Percentiles rank a stretch among this genome's conserved stretches.
phyloP scores from a whole-genome alignment of 2,329 filamentous ascomycete genomes.

The Ramularia endophylla region DNA sequence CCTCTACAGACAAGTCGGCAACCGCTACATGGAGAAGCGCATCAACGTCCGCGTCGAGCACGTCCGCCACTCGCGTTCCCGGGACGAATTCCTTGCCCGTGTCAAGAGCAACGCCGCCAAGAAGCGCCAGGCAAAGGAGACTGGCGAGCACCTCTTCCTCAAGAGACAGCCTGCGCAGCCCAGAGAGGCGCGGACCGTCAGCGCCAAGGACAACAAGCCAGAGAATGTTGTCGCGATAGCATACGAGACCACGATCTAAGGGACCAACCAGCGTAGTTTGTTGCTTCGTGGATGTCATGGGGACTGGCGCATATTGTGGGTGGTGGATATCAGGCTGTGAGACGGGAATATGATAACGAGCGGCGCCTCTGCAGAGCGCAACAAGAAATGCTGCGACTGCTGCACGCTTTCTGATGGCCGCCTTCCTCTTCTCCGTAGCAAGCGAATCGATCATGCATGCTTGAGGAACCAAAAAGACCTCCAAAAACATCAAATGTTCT shows the following conservation, averaged over 20 bases:
- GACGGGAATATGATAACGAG: background rate
- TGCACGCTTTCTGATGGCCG: conserved; percentile 8
- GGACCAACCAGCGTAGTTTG: conserved; percentile 12
- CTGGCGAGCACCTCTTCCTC: conserved; percentile 80
- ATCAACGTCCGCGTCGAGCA: conserved; percentile 99
- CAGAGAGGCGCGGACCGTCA: conserved; percentile 73
- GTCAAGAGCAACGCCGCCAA: conserved; percentile 94
- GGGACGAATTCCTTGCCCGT: conserved; percentile 92
- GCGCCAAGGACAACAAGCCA: conserved; percentile 72
- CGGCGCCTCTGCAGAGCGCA: too few species aligned
- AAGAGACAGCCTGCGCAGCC: conserved; percentile 84
- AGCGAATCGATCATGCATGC: conserved; percentile 22
- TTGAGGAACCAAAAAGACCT: conserved; percentile 8
- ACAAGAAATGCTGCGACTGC: conserved; percentile 1
- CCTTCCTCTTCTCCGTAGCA: conserved; percentile 17
- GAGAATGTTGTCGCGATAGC: conserved; percentile 87
- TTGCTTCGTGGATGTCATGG: conserved; percentile 13
- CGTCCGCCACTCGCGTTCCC: conserved; percentile 86
- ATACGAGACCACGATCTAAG: conserved; percentile 98
- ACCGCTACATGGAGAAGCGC: conserved; percentile 99
- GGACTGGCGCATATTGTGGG: conserved; percentile 14
- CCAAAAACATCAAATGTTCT: conserved; percentile 2
- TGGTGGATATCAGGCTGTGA: conserved; percentile 6
- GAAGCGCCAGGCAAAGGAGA: conserved; percentile 87
- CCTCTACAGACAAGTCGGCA: conserved; percentile 99